Conservation (phyloP, 73 alveolate species). For the Symbiodinium natans region DNA sequence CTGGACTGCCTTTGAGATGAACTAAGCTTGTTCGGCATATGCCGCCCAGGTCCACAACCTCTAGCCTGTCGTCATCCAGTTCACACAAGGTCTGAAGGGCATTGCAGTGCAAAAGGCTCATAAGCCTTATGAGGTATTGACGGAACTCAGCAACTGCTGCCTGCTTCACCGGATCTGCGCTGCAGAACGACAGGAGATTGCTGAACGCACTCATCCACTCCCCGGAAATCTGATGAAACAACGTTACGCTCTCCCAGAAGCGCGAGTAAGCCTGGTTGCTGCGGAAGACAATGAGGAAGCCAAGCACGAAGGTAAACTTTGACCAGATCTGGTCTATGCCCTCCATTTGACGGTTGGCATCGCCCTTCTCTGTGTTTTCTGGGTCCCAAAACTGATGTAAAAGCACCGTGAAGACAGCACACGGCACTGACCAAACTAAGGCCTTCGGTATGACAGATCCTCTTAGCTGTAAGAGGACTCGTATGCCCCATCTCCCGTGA, state of each 20-base stretch:
- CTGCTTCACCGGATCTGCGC: background rate
- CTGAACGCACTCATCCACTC: slow-evolving; percentile 65
- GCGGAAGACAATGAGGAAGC: slow-evolving; percentile 83
- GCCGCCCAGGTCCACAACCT: slow-evolving; percentile 46
- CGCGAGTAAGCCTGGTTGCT: slow-evolving; percentile 55
- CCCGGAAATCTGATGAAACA: background rate
- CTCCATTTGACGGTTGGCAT: slow-evolving; percentile 45
- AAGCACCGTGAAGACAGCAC: slow-evolving; percentile 50
- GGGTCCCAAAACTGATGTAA: slow-evolving; percentile 30
- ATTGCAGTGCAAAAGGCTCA: slow-evolving; percentile 27
- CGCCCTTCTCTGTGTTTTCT: slow-evolving; percentile 30
- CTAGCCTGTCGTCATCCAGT: slow-evolving; percentile 55
- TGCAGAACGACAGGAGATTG: slow-evolving; percentile 20
- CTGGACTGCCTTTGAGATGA: slow-evolving; percentile 36
- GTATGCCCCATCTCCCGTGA: slow-evolving; percentile 23
- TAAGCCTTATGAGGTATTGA: background rate
- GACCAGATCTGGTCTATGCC: slow-evolving; percentile 45
- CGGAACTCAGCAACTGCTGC: background rate
- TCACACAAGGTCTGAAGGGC: slow-evolving; percentile 53
- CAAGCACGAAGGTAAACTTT: background rate
- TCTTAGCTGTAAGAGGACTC: background rate
- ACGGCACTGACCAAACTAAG: slow-evolving; percentile 28
- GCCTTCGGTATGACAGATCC: slow-evolving; percentile 23
- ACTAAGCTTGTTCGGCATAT: background rate
- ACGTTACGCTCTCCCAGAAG: slow-evolving; percentile 5